These are phyloP conservation scores for Penicillium sp. DNA, from an alignment of 2,329 filamentous ascomycete genomes.

Conservation along the genomic window DNA sequence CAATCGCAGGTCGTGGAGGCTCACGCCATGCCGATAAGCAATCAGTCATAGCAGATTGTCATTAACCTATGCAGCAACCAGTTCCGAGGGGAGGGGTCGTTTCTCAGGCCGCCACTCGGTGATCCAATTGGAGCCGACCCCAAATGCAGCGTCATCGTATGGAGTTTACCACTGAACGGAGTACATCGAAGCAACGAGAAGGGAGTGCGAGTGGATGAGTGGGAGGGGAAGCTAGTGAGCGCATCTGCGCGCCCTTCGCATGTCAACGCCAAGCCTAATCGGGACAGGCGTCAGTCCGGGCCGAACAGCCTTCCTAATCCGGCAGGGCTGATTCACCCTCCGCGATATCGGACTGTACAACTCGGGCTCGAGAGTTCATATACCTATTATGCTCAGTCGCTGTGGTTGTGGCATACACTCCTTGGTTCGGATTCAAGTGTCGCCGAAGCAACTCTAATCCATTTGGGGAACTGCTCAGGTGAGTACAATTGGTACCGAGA, in stretches of 20 bases:
- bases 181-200: constrained; percentile 9
- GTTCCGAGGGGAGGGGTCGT: too few relatives aligned
- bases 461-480: too few relatives aligned
- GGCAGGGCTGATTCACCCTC: constrained; percentile 4
- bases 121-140: not conserved
- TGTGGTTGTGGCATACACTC: too few relatives aligned
- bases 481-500: too few relatives aligned
- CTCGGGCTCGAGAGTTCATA: too few relatives aligned
- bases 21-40: constrained; percentile 13
- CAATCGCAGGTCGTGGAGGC: constrained; percentile 2
- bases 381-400: too few relatives aligned
- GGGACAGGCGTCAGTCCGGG: constrained; percentile 13
- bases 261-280: constrained; percentile 30
- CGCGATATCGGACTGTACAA: constrained; percentile 13
- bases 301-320: constrained; percentile 1
- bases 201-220: constrained; percentile 11
- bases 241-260: constrained; percentile 31
- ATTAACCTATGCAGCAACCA: not conserved
- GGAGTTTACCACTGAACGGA: not conserved
- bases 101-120: constrained; percentile 3
- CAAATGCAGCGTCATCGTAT: constrained; percentile 3
- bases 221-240: too few relatives aligned
- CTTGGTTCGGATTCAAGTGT: too few relatives aligned
- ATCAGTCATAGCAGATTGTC: constrained; percentile 13
- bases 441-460: too few relatives aligned